phyloP scores from a whole-genome alignment of 2,329 filamentous ascomycete genomes.

The Apiospora sp. region DNA sequence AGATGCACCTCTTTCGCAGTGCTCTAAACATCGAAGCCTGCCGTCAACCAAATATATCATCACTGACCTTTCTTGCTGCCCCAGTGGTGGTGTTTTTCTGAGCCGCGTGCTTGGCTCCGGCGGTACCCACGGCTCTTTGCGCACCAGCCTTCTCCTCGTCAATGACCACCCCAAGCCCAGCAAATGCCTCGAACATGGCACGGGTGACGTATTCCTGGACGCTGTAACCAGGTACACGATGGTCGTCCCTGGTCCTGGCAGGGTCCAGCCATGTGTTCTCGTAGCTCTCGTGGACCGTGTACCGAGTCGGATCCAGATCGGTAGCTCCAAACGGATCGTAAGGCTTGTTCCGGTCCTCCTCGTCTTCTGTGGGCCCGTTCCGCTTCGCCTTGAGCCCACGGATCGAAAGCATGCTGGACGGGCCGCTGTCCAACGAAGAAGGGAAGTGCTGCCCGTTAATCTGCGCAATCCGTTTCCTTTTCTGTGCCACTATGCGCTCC shows the following conservation, averaged over 20 bases:
- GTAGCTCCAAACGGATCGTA: constrained; percentile 91
- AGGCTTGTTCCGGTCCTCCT: constrained; percentile 71
- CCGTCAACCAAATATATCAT: constrained; percentile 50
- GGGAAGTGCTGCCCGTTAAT: constrained; percentile 45
- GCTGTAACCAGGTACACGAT: constrained; percentile 83
- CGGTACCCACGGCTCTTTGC: constrained; percentile 43
- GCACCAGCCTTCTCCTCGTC: constrained; percentile 72
- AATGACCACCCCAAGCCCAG: constrained; percentile 86
- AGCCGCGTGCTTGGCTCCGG: constrained; percentile 46
- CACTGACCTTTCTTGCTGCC: constrained; percentile 54
- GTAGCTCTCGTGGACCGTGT: constrained; percentile 74
- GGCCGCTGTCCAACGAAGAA: constrained; percentile 36
- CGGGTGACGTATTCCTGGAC: constrained; percentile 82
- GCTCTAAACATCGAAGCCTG: not conserved
- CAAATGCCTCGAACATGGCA: constrained; percentile 87
- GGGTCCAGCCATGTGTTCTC: constrained; percentile 77
- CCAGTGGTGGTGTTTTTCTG: constrained; percentile 41
- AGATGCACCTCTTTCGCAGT: not conserved
- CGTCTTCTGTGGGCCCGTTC: constrained; percentile 54
- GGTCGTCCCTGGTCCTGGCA: constrained; percentile 69
- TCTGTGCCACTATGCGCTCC: constrained; percentile 74
- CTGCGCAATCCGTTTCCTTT: constrained; percentile 69
- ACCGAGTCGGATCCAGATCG: constrained; percentile 70
- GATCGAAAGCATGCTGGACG: constrained; percentile 64
- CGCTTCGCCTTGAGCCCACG: constrained; percentile 77